These are phyloP conservation scores for Pseudocercospora crystallina DNA, from an alignment of 2,329 filamentous ascomycete genomes.

Conservation along the genomic window DNA sequence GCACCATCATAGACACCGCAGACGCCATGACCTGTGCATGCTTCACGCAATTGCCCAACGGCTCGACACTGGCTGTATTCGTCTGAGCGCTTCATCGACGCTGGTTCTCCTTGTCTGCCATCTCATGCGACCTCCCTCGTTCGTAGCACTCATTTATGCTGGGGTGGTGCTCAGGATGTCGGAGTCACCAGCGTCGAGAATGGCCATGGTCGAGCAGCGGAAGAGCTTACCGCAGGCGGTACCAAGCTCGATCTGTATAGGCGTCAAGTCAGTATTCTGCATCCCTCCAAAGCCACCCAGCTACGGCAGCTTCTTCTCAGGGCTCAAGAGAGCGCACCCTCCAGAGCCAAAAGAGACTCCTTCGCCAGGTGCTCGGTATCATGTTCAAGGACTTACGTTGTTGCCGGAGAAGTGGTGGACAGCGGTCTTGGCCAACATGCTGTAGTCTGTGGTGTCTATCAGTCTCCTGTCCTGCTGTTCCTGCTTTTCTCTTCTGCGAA, in stretches of 20 bases:
- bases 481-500: conserved; percentile 22
- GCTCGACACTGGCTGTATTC: not conserved
- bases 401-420: conserved; percentile 98
- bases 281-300: conserved; percentile 77
- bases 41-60: not conserved
- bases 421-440: conserved; percentile 87
- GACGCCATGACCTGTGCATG: no score
- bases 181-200: conserved; percentile 93
- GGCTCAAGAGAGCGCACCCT: conserved; percentile 53
- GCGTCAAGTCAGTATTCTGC: conserved; percentile 48
- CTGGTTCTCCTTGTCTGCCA: not conserved
- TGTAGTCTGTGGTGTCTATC: conserved; percentile 58
- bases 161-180: conserved; percentile 84
- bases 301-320: conserved; percentile 77
- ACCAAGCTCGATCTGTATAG: conserved; percentile 86
- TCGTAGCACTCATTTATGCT: conserved; percentile 33
- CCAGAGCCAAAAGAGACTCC: conserved; percentile 38
- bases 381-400: conserved; percentile 74
- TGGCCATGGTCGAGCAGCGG: conserved; percentile 94
- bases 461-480: conserved; percentile 12
- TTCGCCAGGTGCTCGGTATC: conserved; percentile 34
- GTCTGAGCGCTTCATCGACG: no score
- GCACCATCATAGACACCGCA: no score
- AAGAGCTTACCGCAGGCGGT: conserved; percentile 99
- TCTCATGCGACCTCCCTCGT: not conserved